Evolutionary conservation across 176 grass and related monocot species (phyloP).

Genomic region (Triticum monococcum): DNA sequence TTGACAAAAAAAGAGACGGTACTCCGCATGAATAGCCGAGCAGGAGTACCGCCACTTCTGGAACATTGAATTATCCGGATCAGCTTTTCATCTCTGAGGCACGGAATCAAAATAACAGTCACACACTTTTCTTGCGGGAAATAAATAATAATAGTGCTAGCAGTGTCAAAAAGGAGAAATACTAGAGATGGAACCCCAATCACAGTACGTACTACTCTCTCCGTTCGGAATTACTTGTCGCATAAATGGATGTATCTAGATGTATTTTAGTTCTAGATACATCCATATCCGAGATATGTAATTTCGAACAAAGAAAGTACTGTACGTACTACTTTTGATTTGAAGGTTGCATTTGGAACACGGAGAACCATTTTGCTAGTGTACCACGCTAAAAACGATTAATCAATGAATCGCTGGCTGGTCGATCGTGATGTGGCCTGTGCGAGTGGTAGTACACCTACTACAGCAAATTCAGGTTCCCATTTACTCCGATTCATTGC

Average conservation of each 20-base stretch:
- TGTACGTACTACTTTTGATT: not conserved
- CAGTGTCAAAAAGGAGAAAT: too few relatives aligned
- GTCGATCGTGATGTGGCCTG: not conserved
- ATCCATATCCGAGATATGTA: too few relatives aligned
- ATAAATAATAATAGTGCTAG: not conserved
- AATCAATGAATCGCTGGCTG: not conserved
- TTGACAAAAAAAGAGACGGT: not conserved
- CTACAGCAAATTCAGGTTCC: slow-evolving; percentile 43
- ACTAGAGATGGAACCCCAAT: too few relatives aligned
- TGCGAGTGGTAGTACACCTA: not conserved
- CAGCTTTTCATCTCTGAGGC: slow-evolving; percentile 1
- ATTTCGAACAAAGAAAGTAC: too few relatives aligned
- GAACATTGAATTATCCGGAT: not conserved
- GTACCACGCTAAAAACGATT: not conserved
- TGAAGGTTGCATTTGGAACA: not conserved
- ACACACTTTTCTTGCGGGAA: too few relatives aligned
- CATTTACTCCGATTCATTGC: slow-evolving; percentile 57
- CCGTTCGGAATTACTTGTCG: too few relatives aligned
- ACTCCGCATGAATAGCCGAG: not conserved
- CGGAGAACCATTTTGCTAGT: not conserved
- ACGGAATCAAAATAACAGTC: not conserved
- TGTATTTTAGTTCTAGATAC: too few relatives aligned
- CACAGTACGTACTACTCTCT: too few relatives aligned
- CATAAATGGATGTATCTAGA: too few relatives aligned
- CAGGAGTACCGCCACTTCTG: not conserved